These are phyloP conservation scores for Lactarius tabidus DNA, from an alignment of 768 basidiomycete species.

Conservation along the genomic window DNA sequence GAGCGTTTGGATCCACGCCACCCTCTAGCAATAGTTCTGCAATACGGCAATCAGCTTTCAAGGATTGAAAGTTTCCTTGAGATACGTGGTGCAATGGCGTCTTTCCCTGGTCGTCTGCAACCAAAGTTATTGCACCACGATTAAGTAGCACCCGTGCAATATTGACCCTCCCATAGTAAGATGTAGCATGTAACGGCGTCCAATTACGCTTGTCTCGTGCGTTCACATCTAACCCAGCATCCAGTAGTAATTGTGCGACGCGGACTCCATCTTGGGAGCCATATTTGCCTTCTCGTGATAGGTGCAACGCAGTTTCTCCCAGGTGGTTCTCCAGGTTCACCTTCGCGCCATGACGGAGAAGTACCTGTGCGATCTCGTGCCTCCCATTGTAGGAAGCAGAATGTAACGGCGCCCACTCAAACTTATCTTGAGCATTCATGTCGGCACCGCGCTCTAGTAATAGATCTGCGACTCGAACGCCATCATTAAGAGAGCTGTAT, in stretches of 20 bases:
- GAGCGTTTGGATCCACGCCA: too few relatives aligned
- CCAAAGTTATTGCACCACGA: background rate
- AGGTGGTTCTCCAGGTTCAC: background rate
- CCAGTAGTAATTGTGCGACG: too few relatives aligned
- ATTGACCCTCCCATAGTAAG: background rate
- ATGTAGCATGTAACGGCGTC: background rate
- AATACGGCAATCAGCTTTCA: background rate
- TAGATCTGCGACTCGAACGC: background rate
- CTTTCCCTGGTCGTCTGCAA: too few relatives aligned
- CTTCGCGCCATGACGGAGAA: background rate
- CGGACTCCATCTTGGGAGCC: background rate
- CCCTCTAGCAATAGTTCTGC: too few relatives aligned
- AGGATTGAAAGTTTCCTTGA: background rate
- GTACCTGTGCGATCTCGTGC: background rate
- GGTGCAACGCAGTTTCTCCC: background rate
- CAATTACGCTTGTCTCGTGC: too few relatives aligned
- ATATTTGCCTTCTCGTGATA: background rate
- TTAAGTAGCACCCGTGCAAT: background rate
- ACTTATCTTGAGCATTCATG: background rate
- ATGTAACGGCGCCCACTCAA: background rate
- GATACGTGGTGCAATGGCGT: background rate
- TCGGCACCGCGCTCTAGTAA: background rate
- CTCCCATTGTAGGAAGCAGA: background rate
- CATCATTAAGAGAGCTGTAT: background rate
- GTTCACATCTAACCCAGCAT: too few relatives aligned